Conservation (phyloP, 2,329 filamentous ascomycete genomes). For the Fusarium sarcochroum region DNA sequence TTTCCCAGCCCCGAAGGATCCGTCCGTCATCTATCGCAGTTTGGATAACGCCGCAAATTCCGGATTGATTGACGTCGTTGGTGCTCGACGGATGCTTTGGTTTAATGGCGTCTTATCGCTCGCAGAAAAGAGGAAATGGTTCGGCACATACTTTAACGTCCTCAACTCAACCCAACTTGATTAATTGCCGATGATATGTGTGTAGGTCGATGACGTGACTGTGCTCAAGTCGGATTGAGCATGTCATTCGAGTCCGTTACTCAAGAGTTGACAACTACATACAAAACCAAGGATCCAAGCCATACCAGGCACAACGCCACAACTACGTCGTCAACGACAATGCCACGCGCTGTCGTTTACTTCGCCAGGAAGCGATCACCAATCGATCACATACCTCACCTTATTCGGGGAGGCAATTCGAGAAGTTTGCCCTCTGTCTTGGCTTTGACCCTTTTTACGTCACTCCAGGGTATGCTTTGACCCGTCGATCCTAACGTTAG, state of each 20-base stretch:
- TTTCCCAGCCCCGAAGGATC: conserved; percentile 36
- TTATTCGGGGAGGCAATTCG: conserved; percentile 13
- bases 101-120: neutral
- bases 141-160: neutral
- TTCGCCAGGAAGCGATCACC: conserved; percentile 25
- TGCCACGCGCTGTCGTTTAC: conserved; percentile 24
- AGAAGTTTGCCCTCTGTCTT: conserved; percentile 27
- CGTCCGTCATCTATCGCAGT: conserved; percentile 14
- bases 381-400: conserved; percentile 27
- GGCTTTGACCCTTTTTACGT: conserved; percentile 22
- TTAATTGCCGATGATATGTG: neutral
- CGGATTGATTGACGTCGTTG: conserved; percentile 25
- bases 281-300: neutral
- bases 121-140: neutral
- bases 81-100: neutral
- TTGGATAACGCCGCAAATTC: conserved; percentile 33
- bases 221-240: conserved; percentile 1
- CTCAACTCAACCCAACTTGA: neutral
- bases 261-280: neutral
- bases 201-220: conserved; percentile 27
- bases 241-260: conserved; percentile 21
- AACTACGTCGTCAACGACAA: conserved; percentile 10
- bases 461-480: conserved; percentile 31
- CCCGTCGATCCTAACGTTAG: conserved; percentile 10
- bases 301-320: conserved; percentile 30